phyloP scores from a whole-genome alignment of 2,329 filamentous ascomycete species.

The Lachnum nothofagi region DNA sequence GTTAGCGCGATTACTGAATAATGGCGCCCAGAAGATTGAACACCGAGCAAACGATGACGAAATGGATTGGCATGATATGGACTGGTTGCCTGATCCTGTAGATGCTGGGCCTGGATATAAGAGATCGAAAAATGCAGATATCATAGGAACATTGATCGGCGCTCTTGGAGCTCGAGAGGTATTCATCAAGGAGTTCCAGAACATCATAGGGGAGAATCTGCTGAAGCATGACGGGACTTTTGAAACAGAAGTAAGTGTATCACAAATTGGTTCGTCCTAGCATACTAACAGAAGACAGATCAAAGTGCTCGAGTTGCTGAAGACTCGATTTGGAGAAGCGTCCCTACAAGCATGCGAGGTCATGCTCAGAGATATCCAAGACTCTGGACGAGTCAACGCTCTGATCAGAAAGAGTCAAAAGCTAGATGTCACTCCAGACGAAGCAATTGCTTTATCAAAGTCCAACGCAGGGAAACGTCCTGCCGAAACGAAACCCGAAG shows the following conservation, averaged over 20 bases:
- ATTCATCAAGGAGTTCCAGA: constrained; percentile 92
- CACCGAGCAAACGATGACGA: constrained; percentile 59
- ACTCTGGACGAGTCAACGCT: constrained; percentile 70
- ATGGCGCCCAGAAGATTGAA: constrained; percentile 42
- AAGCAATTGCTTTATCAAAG: neutral
- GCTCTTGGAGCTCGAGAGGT: constrained; percentile 84
- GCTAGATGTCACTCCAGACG: constrained; percentile 25
- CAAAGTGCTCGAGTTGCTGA: constrained; percentile 78
- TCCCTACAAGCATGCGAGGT: constrained; percentile 91
- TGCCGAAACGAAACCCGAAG: constrained; percentile 33
- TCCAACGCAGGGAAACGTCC: constrained; percentile 21
- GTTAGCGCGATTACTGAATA: constrained; percentile 57
- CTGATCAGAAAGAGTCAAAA: constrained; percentile 53
- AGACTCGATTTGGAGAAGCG: constrained; percentile 79
- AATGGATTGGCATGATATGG: constrained; percentile 86
- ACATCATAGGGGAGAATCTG: constrained; percentile 79
- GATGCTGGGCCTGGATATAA: constrained; percentile 92
- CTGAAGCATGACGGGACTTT: constrained; percentile 63
- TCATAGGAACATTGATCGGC: constrained; percentile 83
- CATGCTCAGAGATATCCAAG: constrained; percentile 90
- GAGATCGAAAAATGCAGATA: constrained; percentile 80
- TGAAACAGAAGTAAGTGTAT: constrained; percentile 55
- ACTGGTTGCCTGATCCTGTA: constrained; percentile 86
- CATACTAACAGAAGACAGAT: constrained; percentile 40
- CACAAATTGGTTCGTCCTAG: constrained; percentile 2